Percentiles rank a stretch among this genome's conserved stretches.
Evolutionary conservation across 306 rosid genomes (phyloP).

Genomic region (Purshia tridentata): DNA sequence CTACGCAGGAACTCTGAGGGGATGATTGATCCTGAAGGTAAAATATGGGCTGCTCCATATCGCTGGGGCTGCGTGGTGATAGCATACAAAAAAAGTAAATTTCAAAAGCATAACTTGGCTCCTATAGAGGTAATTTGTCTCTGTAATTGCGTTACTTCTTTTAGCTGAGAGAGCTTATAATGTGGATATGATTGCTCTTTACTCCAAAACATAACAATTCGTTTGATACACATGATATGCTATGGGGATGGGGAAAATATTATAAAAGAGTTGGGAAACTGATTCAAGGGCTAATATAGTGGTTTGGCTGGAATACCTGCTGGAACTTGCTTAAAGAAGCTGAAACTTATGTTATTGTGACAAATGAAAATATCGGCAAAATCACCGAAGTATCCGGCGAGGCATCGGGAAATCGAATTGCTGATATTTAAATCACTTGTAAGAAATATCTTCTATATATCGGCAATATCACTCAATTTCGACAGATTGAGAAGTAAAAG

Average conservation of each 20-base stretch:
- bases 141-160: not conserved
- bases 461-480: too few species aligned
- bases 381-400: too few species aligned
- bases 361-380: too few species aligned
- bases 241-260: not conserved
- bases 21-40: constrained; percentile 67
- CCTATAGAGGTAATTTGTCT: constrained; percentile 57
- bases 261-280: not conserved
- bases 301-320: not conserved
- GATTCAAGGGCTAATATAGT: not conserved
- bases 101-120: constrained; percentile 70
- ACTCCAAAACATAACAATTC: not conserved
- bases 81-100: constrained; percentile 79
- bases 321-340: not conserved
- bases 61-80: constrained; percentile 96
- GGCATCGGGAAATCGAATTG: too few species aligned
- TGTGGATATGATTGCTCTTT: not conserved
- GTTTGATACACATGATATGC: not conserved
- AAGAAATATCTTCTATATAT: too few species aligned
- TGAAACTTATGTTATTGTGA: not conserved
- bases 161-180: not conserved
- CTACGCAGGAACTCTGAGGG: constrained; percentile 83
- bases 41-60: constrained; percentile 87
- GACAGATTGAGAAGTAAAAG: too few species aligned
- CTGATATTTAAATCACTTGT: too few species aligned